Percentiles rank a stretch among this genome's conserved stretches.
These are phyloP conservation scores for Candolleomyces efflorescens DNA, from an alignment of 768 basidiomycete genomes.

Conservation along the genomic window DNA sequence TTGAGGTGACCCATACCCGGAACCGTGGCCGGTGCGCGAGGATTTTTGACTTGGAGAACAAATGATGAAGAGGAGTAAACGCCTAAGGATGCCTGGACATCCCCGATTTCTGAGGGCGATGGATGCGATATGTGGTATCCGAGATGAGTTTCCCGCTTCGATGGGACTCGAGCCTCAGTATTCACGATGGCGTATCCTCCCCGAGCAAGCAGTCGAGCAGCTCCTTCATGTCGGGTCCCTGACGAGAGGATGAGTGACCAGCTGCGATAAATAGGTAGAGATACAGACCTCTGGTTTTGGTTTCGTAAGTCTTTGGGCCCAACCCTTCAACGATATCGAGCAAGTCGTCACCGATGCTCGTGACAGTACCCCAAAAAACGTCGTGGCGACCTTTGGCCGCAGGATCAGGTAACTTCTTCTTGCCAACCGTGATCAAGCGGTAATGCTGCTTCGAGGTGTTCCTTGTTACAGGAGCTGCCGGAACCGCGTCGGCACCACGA, in stretches of 20 bases:
- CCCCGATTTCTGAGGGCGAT: conserved; percentile 36
- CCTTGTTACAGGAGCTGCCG: conserved; percentile 28
- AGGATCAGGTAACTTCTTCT: conserved; percentile 54
- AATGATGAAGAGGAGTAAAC: conserved; percentile 52
- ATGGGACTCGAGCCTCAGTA: conserved; percentile 38
- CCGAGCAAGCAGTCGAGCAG: conserved; percentile 49
- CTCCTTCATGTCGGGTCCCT: conserved; percentile 50
- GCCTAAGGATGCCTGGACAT: conserved; percentile 53
- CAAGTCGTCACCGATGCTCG: conserved; percentile 48
- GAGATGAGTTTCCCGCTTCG: conserved; percentile 46
- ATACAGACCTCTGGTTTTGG: conserved; percentile 50
- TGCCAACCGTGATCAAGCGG: conserved; percentile 50
- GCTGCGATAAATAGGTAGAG: not conserved
- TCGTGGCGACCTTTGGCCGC: conserved; percentile 38
- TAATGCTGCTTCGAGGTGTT: conserved; percentile 38
- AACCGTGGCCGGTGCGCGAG: conserved; percentile 38
- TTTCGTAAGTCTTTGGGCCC: conserved; percentile 51
- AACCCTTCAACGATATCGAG: conserved; percentile 42
- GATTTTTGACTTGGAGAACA: conserved; percentile 60
- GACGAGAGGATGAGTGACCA: not conserved
- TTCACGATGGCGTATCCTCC: conserved; percentile 61
- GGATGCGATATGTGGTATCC: conserved; percentile 59
- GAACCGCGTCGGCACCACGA: conserved; percentile 47
- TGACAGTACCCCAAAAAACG: conserved; percentile 50
- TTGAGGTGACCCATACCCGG: conserved; percentile 26